Evolutionary conservation across 2,329 filamentous ascomycete genomes (phyloP).

Genomic region (Penicillium carneum): DNA sequence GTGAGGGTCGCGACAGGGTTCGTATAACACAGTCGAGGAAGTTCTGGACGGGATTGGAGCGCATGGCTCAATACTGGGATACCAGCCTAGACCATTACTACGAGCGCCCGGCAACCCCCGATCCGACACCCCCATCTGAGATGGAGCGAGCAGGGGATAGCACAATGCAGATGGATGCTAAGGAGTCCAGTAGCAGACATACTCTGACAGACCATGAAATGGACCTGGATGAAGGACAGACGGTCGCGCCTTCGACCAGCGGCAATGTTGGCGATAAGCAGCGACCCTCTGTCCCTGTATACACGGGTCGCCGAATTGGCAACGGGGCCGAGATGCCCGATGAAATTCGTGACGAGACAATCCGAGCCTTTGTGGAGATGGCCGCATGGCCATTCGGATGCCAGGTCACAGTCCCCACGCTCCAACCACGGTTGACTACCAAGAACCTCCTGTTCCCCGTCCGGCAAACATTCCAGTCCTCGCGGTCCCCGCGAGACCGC

Average conservation of each 20-base stretch:
- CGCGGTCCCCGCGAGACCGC: constrained; percentile 61
- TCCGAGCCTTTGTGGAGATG: constrained; percentile 65
- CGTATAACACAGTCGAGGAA: constrained; percentile 64
- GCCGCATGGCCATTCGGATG: constrained; percentile 66
- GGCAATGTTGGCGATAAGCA: neutral
- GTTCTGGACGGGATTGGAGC: constrained; percentile 67
- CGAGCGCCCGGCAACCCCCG: constrained; percentile 45
- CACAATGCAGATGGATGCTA: constrained; percentile 31
- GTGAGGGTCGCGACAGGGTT: constrained; percentile 55
- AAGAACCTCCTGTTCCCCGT: constrained; percentile 63
- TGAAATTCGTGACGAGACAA: constrained; percentile 62
- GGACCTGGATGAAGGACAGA: constrained; percentile 35
- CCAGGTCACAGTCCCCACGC: constrained; percentile 57
- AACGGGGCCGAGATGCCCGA: constrained; percentile 67
- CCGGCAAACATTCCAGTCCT: constrained; percentile 63
- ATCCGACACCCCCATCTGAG: constrained; percentile 30
- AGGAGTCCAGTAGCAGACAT: constrained; percentile 24
- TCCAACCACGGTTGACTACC: constrained; percentile 58
- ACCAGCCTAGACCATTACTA: constrained; percentile 64
- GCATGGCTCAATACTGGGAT: constrained; percentile 70
- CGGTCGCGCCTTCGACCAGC: neutral
- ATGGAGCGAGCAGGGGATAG: constrained; percentile 31
- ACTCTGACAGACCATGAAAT: constrained; percentile 33
- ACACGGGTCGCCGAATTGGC: constrained; percentile 66
- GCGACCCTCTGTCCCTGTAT: constrained; percentile 44